Percentiles rank a stretch among this genome's conserved stretches.
These are phyloP conservation scores for Moesziomyces aphidis DNA, from an alignment of 1,284 basidiomycete genomes.

Conservation along the genomic window DNA sequence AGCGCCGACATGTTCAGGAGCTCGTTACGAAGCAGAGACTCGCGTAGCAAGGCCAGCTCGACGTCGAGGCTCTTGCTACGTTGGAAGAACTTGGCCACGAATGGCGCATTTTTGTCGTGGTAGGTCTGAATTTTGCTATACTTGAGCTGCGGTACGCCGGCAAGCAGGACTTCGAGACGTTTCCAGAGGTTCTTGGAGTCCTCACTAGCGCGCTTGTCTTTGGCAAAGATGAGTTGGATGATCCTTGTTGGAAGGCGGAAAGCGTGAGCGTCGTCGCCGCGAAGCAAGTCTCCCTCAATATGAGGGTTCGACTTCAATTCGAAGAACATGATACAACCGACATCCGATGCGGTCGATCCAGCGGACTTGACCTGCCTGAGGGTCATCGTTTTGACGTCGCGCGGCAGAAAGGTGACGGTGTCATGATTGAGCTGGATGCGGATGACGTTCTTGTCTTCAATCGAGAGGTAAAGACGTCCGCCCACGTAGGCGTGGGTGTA, in stretches of 20 bases:
- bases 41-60: slow-evolving; percentile 30
- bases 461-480: not conserved
- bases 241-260: slow-evolving; percentile 12
- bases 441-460: slow-evolving; percentile 12
- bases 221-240: slow-evolving; percentile 3
- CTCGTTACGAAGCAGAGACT: slow-evolving; percentile 33
- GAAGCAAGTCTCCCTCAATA: not conserved
- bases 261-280: not conserved
- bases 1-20: slow-evolving; percentile 21
- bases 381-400: slow-evolving; percentile 14
- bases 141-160: not conserved
- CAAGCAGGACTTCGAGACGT: slow-evolving; percentile 1
- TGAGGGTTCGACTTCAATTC: slow-evolving; percentile 24
- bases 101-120: slow-evolving; percentile 4
- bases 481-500: not conserved
- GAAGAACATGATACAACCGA: slow-evolving; percentile 7
- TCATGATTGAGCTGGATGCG: not conserved
- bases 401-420: slow-evolving; percentile 17
- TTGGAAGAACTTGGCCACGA: slow-evolving; percentile 16
- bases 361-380: not conserved
- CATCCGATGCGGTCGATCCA: not conserved
- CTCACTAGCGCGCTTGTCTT: not conserved
- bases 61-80: slow-evolving; percentile 15
- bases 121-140: slow-evolving; percentile 1
- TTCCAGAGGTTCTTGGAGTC: slow-evolving; percentile 1